Base-by-base conservation (phyloP, 2,329 filamentous ascomycete species). In the Monilinia fructigena region DNA sequence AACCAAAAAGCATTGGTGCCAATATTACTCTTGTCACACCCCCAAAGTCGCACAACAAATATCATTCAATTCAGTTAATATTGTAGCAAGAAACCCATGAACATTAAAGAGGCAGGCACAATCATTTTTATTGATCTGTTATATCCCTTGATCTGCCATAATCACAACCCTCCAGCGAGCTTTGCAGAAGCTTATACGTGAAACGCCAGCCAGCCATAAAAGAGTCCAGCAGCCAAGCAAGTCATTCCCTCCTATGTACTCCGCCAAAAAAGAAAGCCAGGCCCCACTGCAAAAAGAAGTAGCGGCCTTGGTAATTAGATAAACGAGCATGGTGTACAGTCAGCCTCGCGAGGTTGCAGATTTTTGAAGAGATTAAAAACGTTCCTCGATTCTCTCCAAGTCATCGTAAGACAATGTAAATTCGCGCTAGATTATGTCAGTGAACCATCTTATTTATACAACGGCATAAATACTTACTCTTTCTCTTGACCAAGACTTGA, bases 341-440 rank as follows among this genome's bases (percentile, higher is more conserved):
- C 28, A 60, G 31, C 31, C 58, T 35, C 38, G n/a, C 38, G 45
- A 55, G n/a, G 26, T 26, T 58, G 60, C 60, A 42, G 14, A 8
- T 23, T 26, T 26, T 50, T 40, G 58, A 8, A 20, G 38, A 20
- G n/a, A 50, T 38, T 55, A 72, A 68, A 69, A 65, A 12, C 70
- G 69, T 55, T 68, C 71, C 16, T 73, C 71, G 40, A 74, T 54
- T 18, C 82, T 83, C 75, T 88, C 86, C 68, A 89, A 77, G 68
- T 89, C 86, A 54, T 82, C 82, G 67, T 89, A 89, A 70, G 86
- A 81, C 55, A 89, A 76, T 10, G 83, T 84, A 67, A 89, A 80
- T 72, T 88, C 86, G 64, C 85, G 80, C 86, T 88, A 69, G 23
- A 16, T 23, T n/a, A 47, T 48, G 6, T 40, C 52, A 55, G 53